Conservation (phyloP, 2,329 filamentous ascomycete species). For the Xylaria sp. region DNA sequence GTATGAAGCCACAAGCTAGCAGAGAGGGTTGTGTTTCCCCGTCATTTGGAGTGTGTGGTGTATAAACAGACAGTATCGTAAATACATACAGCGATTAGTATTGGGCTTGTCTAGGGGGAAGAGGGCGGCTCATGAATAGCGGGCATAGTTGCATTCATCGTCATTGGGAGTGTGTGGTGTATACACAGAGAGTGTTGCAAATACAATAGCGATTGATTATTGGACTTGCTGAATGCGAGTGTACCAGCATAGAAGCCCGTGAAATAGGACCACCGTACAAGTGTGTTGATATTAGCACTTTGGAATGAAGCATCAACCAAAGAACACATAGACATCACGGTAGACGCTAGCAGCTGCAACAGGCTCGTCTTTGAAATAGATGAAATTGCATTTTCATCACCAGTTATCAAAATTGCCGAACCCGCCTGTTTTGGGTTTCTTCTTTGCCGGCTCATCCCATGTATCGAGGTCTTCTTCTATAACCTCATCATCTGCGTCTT, state of each 20-base stretch:
- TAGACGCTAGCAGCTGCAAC: background rate
- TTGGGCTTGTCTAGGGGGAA: no score
- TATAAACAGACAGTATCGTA: no score
- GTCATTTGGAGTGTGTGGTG: no score
- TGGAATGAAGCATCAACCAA: background rate
- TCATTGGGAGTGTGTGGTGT: no score
- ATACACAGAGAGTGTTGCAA: no score
- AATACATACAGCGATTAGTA: no score
- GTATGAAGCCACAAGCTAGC: no score
- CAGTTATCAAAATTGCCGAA: conserved; percentile 97
- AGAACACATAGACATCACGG: background rate
- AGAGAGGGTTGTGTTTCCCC: no score
- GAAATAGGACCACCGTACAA: background rate
- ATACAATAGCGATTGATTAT: background rate
- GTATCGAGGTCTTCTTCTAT: conserved; percentile 65
- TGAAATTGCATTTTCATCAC: conserved; percentile 53
- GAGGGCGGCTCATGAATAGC: no score
- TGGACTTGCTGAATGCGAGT: background rate
- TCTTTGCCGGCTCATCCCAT: conserved; percentile 74
- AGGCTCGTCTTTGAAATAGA: background rate
- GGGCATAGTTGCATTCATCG: no score
- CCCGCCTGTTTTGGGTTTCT: conserved; percentile 78
- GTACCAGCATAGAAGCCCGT: background rate
- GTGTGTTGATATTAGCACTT: background rate
- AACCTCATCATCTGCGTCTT: conserved; percentile 59